Evolutionary conservation across 257 asterid genomes (phyloP).

Genomic region (Solanum neorickii): DNA sequence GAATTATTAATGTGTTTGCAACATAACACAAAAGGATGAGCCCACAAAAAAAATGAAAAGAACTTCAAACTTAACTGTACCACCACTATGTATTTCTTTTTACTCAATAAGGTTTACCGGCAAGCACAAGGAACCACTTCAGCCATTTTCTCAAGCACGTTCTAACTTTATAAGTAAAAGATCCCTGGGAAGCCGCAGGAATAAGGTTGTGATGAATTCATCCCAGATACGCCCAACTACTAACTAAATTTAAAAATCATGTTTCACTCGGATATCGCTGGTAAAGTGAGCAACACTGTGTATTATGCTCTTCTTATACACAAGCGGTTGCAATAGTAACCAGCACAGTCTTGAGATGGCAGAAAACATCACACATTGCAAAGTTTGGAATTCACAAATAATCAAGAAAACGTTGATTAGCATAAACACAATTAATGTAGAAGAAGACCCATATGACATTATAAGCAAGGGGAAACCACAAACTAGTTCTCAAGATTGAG

Average conservation of each 20-base stretch:
- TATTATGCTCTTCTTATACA: neutral
- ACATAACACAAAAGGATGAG: neutral
- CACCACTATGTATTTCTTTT: neutral
- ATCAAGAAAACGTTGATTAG: neutral
- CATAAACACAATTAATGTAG: neutral
- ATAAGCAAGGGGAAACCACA: neutral
- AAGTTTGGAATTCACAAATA: neutral
- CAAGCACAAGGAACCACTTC: neutral
- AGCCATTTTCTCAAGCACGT: neutral
- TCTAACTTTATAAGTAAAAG: neutral
- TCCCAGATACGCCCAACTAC: neutral
- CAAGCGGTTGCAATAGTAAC: neutral
- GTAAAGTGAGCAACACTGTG: neutral
- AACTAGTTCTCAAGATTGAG: neutral
- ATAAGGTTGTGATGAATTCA: neutral
- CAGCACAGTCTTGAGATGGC: neutral
- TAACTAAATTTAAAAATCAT: neutral
- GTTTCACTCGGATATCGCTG: neutral
- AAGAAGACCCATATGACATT: neutral
- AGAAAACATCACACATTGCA: neutral
- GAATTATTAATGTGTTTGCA: neutral
- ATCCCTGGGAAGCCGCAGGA: neutral
- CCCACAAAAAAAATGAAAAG: neutral
- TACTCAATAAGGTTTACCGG: neutral
- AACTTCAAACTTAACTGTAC: neutral